Evolutionary conservation across 2,329 filamentous ascomycete genomes (phyloP).

Genomic region (Ilyonectria sp.): DNA sequence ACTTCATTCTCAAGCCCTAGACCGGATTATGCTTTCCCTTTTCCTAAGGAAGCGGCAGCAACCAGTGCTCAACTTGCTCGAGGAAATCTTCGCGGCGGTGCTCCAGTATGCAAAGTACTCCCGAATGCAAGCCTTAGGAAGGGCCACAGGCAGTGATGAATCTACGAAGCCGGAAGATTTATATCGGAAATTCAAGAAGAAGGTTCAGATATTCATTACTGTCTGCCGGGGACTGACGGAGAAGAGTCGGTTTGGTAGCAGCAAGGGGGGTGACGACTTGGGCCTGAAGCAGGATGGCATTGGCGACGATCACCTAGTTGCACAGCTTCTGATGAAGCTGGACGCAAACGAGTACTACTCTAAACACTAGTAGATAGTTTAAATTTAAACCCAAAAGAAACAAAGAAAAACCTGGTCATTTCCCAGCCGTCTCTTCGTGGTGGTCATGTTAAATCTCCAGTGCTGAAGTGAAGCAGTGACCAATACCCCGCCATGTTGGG

Average conservation of each 20-base stretch:
- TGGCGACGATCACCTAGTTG: conserved; percentile 72
- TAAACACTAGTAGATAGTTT: conserved; percentile 38
- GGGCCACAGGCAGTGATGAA: conserved; percentile 35
- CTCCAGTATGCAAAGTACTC: conserved; percentile 76
- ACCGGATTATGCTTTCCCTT: conserved; percentile 81
- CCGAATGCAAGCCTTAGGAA: conserved; percentile 56
- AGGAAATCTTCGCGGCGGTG: conserved; percentile 83
- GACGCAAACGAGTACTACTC: conserved; percentile 80
- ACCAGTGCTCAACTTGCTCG: conserved; percentile 79
- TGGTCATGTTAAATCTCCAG: background rate
- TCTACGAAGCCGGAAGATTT: conserved; percentile 58
- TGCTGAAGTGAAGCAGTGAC: background rate
- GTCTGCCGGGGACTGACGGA: conserved; percentile 79
- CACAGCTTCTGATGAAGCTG: conserved; percentile 77
- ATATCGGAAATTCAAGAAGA: conserved; percentile 78
- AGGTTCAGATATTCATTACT: conserved; percentile 80
- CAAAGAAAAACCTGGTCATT: background rate
- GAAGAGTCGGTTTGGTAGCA: conserved; percentile 64
- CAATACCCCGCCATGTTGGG: conserved; percentile 34
- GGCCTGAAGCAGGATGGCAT: conserved; percentile 56
- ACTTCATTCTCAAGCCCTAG: conserved; percentile 80
- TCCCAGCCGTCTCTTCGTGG: background rate
- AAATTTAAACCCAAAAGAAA: background rate
- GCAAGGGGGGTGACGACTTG: conserved; percentile 48
- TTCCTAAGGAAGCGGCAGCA: conserved; percentile 83